Evolutionary conservation across 805 yeast genomes (phyloP), one percentile per base, ranked within the genome.

Genomic region (Komagataella phaffii): DNA sequence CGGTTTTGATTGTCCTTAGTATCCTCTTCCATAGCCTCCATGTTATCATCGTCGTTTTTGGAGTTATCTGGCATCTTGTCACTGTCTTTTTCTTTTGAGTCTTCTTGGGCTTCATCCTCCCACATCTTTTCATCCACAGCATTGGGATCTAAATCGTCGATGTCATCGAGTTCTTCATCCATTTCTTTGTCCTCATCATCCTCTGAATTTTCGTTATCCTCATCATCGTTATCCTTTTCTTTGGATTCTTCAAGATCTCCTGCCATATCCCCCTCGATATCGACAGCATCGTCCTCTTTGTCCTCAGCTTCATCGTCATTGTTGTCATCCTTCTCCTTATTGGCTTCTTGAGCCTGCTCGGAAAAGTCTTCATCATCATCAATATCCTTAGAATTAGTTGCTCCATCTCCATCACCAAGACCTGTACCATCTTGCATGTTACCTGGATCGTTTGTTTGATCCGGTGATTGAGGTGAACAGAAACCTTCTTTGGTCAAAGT

Each of bases 91-190:
- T 89, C 96, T 61, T 88, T 86, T 18, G 78, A 75, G 56, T 79
- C 79, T 14, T 83, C 88, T 52, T 81, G 76, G 10, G 84, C 86
- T 63, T 91, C 89, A 60, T 90, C 97, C 61, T 91, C 93, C 96
- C 98, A 91, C 96, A 88, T 88, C 68, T 88, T 91, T 57, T 91
- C 97, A 64, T 91, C 98, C 49, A 91, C 80, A 3, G 96, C 96
- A 66, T 89, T 88, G 1, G 96, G 96, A 72, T 90, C 98, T 56
- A 85, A 72, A 52, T 88, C 95, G 63, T 87, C 95, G 36, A 91
- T 68, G 60, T 90, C 87, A 56, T 91, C 97, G 46, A 89, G 75
- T 61, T 89, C 91, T 56, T 90, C 96, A 61, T 90, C 96, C 52
- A 87, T 61, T 2, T 87, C 95, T 48, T 85, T 83, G 5, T 83